Base-by-base conservation (phyloP, 768 basidiomycete genomes). In the Collybia mongolica region DNA sequence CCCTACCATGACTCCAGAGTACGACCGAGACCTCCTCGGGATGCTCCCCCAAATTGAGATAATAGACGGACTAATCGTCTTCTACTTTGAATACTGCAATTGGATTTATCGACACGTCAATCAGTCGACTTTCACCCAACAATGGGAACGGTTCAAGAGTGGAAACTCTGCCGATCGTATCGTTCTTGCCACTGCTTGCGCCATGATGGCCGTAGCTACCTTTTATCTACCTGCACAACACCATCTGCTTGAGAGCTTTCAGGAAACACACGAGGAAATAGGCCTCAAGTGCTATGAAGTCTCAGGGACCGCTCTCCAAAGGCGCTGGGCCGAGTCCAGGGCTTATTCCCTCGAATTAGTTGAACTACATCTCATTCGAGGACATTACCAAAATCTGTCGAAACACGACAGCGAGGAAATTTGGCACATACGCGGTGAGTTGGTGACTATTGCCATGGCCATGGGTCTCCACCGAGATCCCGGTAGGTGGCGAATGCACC, bases 391-490 rank as follows among this genome's bases (percentile, higher is more conserved):
- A 53, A 84, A 81, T 0, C 77, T 89, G 48, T 75, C 79, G 3
- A 91, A 90, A 60, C 82, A 80, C 0, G 87, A 91, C 59, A 81
- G 82, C 37, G 90, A 93, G 66, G 88, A 90, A 64, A 82, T 90
- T 20, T 93, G 90, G 90, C 71, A 77, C 28, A 76, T 89, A 32
- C 73, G 82, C 19, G 88, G 88, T 2, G 86, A 91, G 58, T 71
- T 92, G 14, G 70, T 90, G 28, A 82, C 82, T 22, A 84, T 90
- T 51, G 88, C 77, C 6, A 86, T 82, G 56, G 90, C 90, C 11
- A 84, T 93, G 83, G 91, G 91, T 8, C 70, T 93, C 6, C 90
- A 93, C 67, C 82, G 91, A 17, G 91, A 93, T 67, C 90, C 90
- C n/a, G 83, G 80, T 39, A 83, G 84, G 62, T 90, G 83, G 77